Percentiles rank a stretch among this genome's conserved stretches.
Evolutionary conservation across 2,329 filamentous ascomycete genomes (phyloP).

Genomic region (Cercospora citrullina): DNA sequence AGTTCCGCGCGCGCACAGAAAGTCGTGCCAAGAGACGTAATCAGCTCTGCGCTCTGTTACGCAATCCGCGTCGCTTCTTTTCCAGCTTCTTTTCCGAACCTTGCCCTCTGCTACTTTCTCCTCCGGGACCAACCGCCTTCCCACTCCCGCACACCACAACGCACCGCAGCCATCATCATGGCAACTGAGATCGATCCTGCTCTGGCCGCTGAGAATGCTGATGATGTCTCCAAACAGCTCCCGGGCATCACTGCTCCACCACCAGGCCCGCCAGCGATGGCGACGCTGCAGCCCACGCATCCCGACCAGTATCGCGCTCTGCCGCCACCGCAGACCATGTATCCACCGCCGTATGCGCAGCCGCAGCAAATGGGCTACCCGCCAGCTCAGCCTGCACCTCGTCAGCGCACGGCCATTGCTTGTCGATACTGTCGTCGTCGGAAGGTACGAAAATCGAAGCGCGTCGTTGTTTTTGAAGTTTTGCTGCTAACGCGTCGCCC

Average conservation of each 20-base stretch:
- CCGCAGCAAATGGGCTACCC: constrained; percentile 45
- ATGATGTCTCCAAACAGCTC: constrained; percentile 36
- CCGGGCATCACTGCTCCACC: constrained; percentile 37
- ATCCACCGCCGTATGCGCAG: constrained; percentile 45
- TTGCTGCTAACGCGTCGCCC: constrained; percentile 20
- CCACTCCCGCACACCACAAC: constrained; percentile 10
- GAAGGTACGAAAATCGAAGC: constrained; percentile 48
- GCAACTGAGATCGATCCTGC: constrained; percentile 37
- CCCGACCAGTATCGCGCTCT: constrained; percentile 48
- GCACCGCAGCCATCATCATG: constrained; percentile 22
- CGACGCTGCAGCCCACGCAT: constrained; percentile 47
- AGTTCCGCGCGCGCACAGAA: constrained; percentile 16
- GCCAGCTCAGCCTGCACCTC: constrained; percentile 54
- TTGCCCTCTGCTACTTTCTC: constrained; percentile 16
- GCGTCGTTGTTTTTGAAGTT: neutral
- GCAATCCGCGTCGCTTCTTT: constrained; percentile 28
- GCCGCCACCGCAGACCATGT: constrained; percentile 50
- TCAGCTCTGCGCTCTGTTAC: constrained; percentile 31
- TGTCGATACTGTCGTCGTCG: constrained; percentile 61
- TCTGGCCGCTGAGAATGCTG: constrained; percentile 28
- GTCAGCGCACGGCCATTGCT: constrained; percentile 61
- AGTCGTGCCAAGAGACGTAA: constrained; percentile 31
- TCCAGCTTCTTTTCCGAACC: constrained; percentile 25
- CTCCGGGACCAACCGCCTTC: constrained; percentile 12
- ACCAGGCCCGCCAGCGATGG: constrained; percentile 38